phyloP scores from a whole-genome alignment of 192 early-diverging fungal species.

The Phycomyces nitens region DNA sequence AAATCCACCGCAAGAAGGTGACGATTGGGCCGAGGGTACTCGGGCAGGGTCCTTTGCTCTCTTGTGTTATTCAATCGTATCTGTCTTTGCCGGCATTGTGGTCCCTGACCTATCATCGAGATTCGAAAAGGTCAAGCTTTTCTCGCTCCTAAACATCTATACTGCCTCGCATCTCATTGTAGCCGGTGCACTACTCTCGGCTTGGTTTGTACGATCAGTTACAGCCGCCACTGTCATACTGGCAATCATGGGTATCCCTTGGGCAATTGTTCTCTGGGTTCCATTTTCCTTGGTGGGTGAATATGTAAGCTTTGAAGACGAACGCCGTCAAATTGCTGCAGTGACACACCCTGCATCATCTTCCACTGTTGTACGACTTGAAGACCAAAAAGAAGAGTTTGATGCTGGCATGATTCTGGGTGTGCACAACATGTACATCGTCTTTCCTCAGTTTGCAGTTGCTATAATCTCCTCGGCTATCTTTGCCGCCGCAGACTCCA shows the following conservation, averaged over 20 bases:
- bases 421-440: slow-evolving; percentile 92
- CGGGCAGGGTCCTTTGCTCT: slow-evolving; percentile 86
- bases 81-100: slow-evolving; percentile 58
- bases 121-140: slow-evolving; percentile 28
- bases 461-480: slow-evolving; percentile 70
- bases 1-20: slow-evolving; percentile 17
- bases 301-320: slow-evolving; percentile 51
- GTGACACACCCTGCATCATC: not conserved
- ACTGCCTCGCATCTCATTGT: slow-evolving; percentile 66
- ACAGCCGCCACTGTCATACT: slow-evolving; percentile 64
- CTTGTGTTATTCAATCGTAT: slow-evolving; percentile 71
- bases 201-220: slow-evolving; percentile 56
- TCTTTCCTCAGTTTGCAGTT: slow-evolving; percentile 87
- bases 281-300: slow-evolving; percentile 90
- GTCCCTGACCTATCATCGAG: slow-evolving; percentile 50
- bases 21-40: slow-evolving; percentile 50
- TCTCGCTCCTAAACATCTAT: slow-evolving; percentile 62
- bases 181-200: slow-evolving; percentile 62
- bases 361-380: not conserved
- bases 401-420: slow-evolving; percentile 75
- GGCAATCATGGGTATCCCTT: slow-evolving; percentile 74
- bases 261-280: slow-evolving; percentile 90
- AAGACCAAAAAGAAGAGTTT: slow-evolving; percentile 20
- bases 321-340: slow-evolving; percentile 18
- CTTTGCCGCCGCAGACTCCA: slow-evolving; percentile 44